Conservation (phyloP, 1,139 yeast species). For the Sugiyamaella pinicola region DNA sequence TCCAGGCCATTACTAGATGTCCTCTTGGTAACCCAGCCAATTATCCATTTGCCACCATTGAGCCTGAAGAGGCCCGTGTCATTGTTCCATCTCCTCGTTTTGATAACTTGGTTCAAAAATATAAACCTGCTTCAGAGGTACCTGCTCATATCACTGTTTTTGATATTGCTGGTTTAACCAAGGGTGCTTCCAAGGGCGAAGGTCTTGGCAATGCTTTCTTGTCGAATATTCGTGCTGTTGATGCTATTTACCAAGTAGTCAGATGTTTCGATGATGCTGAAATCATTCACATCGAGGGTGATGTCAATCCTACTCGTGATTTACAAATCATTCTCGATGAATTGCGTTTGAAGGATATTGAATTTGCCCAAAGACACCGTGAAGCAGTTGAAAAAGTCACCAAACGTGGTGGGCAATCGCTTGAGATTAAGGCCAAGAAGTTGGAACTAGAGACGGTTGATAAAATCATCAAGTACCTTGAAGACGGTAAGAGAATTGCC, state of each 20-base stretch:
- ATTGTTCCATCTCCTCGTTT: constrained; percentile 93
- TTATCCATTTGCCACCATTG: constrained; percentile 97
- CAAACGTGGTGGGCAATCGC: constrained; percentile 87
- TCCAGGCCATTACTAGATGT: constrained; percentile 76
- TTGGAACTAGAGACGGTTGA: constrained; percentile 86
- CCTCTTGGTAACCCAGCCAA: constrained; percentile 98
- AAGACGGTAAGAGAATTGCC: constrained; percentile 87
- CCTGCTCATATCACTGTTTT: constrained; percentile 94
- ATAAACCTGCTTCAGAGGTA: constrained; percentile 82
- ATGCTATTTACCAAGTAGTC: constrained; percentile 96
- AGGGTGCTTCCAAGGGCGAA: constrained; percentile 97
- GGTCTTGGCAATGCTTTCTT: constrained; percentile 98
- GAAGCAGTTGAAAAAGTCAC: constrained; percentile 86
- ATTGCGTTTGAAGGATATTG: constrained; percentile 94
- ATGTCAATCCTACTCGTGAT: constrained; percentile 94
- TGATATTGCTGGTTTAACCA: constrained; percentile 97
- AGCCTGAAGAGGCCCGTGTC: constrained; percentile 98
- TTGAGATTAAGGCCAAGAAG: constrained; percentile 92
- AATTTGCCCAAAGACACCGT: constrained; percentile 86
- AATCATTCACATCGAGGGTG: constrained; percentile 96
- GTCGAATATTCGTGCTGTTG: constrained; percentile 97
- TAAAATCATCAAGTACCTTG: constrained; percentile 71
- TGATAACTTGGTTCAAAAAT: constrained; percentile 68
- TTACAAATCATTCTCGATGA: constrained; percentile 90
- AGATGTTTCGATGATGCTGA: constrained; percentile 98